phyloP scores from a whole-genome alignment of 257 asterid genomes.

The Gentiana macrophylla region DNA sequence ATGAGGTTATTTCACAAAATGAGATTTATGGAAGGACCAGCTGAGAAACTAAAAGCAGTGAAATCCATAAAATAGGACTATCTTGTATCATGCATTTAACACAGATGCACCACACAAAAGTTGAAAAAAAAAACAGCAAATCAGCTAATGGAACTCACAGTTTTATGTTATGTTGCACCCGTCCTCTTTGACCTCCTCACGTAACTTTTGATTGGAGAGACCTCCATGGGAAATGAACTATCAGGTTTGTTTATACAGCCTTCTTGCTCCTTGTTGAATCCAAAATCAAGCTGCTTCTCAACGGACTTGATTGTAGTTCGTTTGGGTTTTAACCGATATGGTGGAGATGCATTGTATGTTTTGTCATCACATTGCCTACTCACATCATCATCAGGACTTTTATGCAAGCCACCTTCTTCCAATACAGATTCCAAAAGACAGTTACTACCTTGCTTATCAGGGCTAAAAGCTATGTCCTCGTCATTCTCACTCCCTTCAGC shows the following conservation, averaged over 20 bases:
- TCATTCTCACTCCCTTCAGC: too few relatives aligned
- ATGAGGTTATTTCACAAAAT: too few relatives aligned
- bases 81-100: neutral
- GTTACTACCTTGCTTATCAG: too few relatives aligned
- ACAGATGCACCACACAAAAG: neutral
- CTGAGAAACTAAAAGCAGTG: too few relatives aligned
- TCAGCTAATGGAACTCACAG: conserved; percentile 9
- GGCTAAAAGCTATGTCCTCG: too few relatives aligned
- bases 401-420: conserved; percentile 20
- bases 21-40: too few relatives aligned
- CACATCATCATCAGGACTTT: conserved; percentile 24
- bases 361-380: conserved; percentile 26
- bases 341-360: conserved; percentile 75
- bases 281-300: conserved; percentile 90
- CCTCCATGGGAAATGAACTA: conserved; percentile 27
- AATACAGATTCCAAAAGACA: neutral
- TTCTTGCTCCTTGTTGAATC: conserved; percentile 25
- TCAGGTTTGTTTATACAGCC: conserved; percentile 26
- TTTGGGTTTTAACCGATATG: conserved; percentile 61
- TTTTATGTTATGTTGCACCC: conserved; percentile 24
- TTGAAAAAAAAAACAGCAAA: conserved; percentile 2
- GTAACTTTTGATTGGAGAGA: conserved; percentile 38
- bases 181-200: conserved; percentile 45
- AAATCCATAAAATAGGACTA: neutral
- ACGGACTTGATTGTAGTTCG: conserved; percentile 69